These are phyloP conservation scores for Penicillium sclerotiorum DNA, from an alignment of 2,329 filamentous ascomycete genomes.

Conservation along the genomic window DNA sequence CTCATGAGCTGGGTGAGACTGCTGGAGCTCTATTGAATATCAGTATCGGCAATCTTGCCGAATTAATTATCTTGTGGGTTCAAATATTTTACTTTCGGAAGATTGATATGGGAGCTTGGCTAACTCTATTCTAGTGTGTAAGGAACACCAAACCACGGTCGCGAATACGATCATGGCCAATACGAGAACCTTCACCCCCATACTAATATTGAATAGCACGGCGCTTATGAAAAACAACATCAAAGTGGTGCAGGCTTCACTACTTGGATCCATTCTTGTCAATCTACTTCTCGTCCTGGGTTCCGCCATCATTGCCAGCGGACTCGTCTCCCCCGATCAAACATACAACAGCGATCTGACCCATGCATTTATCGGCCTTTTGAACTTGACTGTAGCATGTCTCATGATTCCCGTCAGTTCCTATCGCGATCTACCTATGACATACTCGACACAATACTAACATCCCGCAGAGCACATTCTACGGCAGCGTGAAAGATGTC, in stretches of 20 bases:
- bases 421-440: neutral
- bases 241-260: conserved; percentile 82
- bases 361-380: conserved; percentile 86
- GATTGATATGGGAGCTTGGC: neutral
- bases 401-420: conserved; percentile 72
- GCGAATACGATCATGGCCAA: too few species aligned
- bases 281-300: conserved; percentile 84
- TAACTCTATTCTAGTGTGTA: conserved; percentile 1
- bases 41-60: conserved; percentile 75
- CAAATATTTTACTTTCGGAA: neutral
- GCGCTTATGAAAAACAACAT: conserved; percentile 65
- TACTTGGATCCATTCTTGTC: conserved; percentile 81
- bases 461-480: conserved; percentile 69
- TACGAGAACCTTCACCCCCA: too few species aligned
- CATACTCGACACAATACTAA: conserved; percentile 29
- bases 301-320: conserved; percentile 83
- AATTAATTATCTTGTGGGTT: conserved; percentile 67
- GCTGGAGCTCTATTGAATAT: conserved; percentile 71
- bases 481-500: conserved; percentile 74
- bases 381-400: conserved; percentile 86
- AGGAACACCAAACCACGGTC: too few species aligned
- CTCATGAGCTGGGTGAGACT: conserved; percentile 68
- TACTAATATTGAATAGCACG: neutral
- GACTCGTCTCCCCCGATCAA: conserved; percentile 80
- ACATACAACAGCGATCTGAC: conserved; percentile 91